phyloP scores from a whole-genome alignment of 768 basidiomycete species.

The Melanogaster broomeanus region DNA sequence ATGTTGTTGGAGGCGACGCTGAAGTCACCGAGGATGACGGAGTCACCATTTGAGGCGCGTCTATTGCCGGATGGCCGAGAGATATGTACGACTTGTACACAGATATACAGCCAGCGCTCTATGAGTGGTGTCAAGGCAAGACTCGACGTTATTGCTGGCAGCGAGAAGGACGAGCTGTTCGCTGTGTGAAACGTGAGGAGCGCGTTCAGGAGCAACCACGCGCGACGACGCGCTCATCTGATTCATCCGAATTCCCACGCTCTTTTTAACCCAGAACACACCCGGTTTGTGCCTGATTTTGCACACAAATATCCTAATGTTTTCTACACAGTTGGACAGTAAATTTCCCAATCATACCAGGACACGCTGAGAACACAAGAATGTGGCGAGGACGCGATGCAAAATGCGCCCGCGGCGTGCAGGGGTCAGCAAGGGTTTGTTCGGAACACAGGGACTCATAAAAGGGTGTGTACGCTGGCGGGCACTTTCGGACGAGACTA shows the following conservation, averaged over 20 bases:
- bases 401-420: neutral
- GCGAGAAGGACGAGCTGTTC: constrained; percentile 35
- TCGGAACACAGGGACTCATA: no score
- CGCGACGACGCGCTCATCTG: constrained; percentile 39
- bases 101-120: constrained; percentile 16
- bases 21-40: constrained; percentile 83
- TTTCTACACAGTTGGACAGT: constrained; percentile 8
- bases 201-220: constrained; percentile 38
- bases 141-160: constrained; percentile 34
- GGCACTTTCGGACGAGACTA: constrained; percentile 10
- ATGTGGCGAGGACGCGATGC: neutral
- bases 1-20: constrained; percentile 73
- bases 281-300: constrained; percentile 19
- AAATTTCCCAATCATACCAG: constrained; percentile 8
- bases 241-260: constrained; percentile 38
- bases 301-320: constrained; percentile 16
- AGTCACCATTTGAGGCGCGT: constrained; percentile 62
- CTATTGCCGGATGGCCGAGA: constrained; percentile 7
- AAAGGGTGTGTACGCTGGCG: neutral
- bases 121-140: constrained; percentile 3
- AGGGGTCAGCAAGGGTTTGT: neutral
- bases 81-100: constrained; percentile 17
- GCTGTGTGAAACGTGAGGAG: constrained; percentile 39
- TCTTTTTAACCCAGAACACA: constrained; percentile 23
- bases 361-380: constrained; percentile 14